A percentile compares a stretch with the other conserved stretches of the same genome.
Evolutionary conservation across 2,329 filamentous ascomycete species (phyloP).

Genomic region (Sporothrix humicola): DNA sequence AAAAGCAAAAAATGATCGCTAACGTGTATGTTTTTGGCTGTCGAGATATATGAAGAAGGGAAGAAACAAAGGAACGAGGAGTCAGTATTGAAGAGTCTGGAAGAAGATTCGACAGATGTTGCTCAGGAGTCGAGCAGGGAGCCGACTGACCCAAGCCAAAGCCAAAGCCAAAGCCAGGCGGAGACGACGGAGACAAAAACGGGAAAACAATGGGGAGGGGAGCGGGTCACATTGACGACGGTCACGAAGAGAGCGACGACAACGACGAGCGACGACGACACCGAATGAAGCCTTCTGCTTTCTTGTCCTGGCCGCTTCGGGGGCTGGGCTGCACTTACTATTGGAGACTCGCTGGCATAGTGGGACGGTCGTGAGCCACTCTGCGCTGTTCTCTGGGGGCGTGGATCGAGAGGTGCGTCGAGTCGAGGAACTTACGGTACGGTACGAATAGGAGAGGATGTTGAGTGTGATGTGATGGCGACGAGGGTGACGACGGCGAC

Average conservation of each 20-base stretch:
- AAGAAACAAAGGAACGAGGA: slow-evolving; percentile 3
- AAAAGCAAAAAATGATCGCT: slow-evolving; percentile 8
- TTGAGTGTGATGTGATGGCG: slow-evolving; percentile 8
- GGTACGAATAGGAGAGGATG: slow-evolving; percentile 19
- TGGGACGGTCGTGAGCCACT: slow-evolving; percentile 31
- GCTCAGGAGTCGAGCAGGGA: neutral
- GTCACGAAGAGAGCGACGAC: neutral
- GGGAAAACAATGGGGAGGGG: slow-evolving; percentile 29
- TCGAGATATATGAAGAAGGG: slow-evolving; percentile 8
- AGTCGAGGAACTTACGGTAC: neutral
- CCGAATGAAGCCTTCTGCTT: slow-evolving; percentile 10
- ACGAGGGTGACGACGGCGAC: slow-evolving; percentile 1
- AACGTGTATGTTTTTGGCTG: neutral
- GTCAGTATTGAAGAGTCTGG: neutral
- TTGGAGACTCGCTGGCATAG: slow-evolving; percentile 43
- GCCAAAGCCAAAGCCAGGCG: neutral
- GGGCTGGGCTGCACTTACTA: slow-evolving; percentile 16
- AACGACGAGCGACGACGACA: neutral
- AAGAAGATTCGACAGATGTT: slow-evolving; percentile 20
- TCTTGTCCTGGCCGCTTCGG: neutral
- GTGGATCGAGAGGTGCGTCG: slow-evolving; percentile 18
- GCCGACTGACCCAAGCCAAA: neutral
- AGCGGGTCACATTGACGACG: slow-evolving; percentile 5
- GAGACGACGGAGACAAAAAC: slow-evolving; percentile 6
- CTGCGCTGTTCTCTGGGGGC: slow-evolving; percentile 24